Conservation (phyloP, 2,329 filamentous ascomycete species). For the Zasmidium angulare region DNA sequence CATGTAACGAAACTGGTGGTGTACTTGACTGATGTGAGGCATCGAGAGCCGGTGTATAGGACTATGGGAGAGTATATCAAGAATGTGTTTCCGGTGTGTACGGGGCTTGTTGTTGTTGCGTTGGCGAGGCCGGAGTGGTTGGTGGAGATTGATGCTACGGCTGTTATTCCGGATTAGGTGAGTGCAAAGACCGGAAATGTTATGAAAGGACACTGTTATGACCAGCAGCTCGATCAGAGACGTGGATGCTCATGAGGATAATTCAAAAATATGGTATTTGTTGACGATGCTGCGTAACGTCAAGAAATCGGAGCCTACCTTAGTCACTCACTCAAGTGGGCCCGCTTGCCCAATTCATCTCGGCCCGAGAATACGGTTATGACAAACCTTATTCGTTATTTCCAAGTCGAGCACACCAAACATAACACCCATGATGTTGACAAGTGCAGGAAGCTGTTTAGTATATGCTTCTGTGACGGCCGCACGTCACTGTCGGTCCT, state of each 20-base stretch:
- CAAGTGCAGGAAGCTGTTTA: too few species aligned
- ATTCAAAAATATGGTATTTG: too few species aligned
- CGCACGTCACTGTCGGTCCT: too few species aligned
- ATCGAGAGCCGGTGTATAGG: slow-evolving; percentile 1
- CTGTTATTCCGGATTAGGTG: not conserved
- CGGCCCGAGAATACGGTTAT: not conserved
- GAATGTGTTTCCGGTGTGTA: slow-evolving; percentile 1
- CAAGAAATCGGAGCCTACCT: not conserved
- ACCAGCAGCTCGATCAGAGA: too few species aligned
- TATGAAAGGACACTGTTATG: too few species aligned
- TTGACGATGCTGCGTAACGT: too few species aligned
- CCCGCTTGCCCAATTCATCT: not conserved
- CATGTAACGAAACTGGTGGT: slow-evolving; percentile 1
- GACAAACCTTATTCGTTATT: not conserved
- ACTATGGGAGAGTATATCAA: slow-evolving; percentile 3
- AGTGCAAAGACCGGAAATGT: too few species aligned
- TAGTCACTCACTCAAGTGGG: not conserved
- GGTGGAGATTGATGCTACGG: slow-evolving; percentile 1
- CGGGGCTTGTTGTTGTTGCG: not conserved
- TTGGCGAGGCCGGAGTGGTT: slow-evolving; percentile 1
- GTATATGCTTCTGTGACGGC: too few species aligned
- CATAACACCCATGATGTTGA: too few species aligned
- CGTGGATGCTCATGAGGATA: too few species aligned
- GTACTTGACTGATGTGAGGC: not conserved
- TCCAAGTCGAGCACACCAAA: not conserved